Evolutionary conservation across 1,284 basidiomycete genomes (phyloP).

Genomic region (Pterulicium gracile): DNA sequence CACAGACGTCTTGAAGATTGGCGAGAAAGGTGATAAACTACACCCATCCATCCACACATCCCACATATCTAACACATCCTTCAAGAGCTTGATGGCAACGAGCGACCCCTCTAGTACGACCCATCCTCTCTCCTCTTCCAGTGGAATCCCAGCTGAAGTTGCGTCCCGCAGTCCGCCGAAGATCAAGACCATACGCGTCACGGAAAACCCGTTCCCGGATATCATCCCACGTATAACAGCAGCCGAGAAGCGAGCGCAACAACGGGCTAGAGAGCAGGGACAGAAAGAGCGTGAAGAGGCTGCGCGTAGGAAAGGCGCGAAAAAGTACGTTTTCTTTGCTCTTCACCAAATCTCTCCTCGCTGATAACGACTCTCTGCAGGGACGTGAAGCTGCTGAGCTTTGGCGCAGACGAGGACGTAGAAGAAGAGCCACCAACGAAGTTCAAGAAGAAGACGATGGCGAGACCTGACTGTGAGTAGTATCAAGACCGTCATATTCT

Average conservation of each 20-base stretch:
- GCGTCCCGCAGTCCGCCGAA: slow-evolving; percentile 66
- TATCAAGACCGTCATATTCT: slow-evolving; percentile 3
- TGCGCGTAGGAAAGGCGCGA: slow-evolving; percentile 62
- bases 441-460: slow-evolving; percentile 72
- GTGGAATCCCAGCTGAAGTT: slow-evolving; percentile 6
- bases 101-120: slow-evolving; percentile 77
- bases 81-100: slow-evolving; percentile 73
- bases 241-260: slow-evolving; percentile 77
- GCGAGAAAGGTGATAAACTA: slow-evolving; percentile 57
- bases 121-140: slow-evolving; percentile 3
- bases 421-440: slow-evolving; percentile 37
- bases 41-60: not conserved
- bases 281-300: slow-evolving; percentile 72
- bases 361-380: slow-evolving; percentile 26
- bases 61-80: slow-evolving; percentile 5
- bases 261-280: slow-evolving; percentile 64
- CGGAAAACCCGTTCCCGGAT: slow-evolving; percentile 92
- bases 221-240: slow-evolving; percentile 96
- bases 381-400: slow-evolving; percentile 81
- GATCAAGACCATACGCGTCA: slow-evolving; percentile 72
- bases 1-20: slow-evolving; percentile 81
- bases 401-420: slow-evolving; percentile 70
- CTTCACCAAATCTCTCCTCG: too few relatives aligned
- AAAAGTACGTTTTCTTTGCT: slow-evolving; percentile 49
- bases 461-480: slow-evolving; percentile 65